Evolutionary conservation across 257 asterid genomes (phyloP).

Genomic region (Verbascum thapsus): DNA sequence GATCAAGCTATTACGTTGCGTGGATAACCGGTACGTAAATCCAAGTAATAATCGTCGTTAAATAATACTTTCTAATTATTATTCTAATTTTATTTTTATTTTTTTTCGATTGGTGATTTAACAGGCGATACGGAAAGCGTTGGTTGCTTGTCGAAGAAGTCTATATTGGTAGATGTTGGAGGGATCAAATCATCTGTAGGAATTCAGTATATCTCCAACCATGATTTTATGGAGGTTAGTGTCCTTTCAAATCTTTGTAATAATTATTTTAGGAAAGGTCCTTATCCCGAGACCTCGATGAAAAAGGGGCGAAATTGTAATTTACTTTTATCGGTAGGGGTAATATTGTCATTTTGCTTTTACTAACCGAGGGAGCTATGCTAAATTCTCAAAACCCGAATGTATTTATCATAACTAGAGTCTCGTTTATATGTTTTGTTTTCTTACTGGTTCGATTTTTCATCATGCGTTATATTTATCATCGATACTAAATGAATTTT

Average conservation of each 20-base stretch:
- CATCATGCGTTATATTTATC: neutral
- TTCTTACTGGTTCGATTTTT: too few relatives aligned
- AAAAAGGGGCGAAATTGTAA: too few relatives aligned
- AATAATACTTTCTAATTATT: neutral
- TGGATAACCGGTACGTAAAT: constrained; percentile 53
- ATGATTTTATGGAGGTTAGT: constrained; percentile 67
- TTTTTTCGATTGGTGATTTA: constrained; percentile 15
- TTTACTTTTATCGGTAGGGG: too few relatives aligned
- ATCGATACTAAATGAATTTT: neutral
- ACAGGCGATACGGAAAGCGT: constrained; percentile 41
- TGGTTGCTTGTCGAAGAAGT: constrained; percentile 33
- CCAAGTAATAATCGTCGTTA: neutral
- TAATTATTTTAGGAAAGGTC: neutral
- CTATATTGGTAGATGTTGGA: constrained; percentile 51
- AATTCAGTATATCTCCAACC: constrained; percentile 66
- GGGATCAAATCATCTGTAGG: constrained; percentile 61
- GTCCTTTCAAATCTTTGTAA: neutral
- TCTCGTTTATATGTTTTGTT: too few relatives aligned
- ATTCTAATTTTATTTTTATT: neutral
- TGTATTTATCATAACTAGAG: too few relatives aligned
- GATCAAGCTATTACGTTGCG: constrained; percentile 63
- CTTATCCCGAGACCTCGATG: too few relatives aligned
- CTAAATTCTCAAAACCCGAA: too few relatives aligned
- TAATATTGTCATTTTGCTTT: too few relatives aligned
- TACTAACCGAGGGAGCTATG: too few relatives aligned